phyloP scores from a whole-genome alignment of 345 rosid species.

The Leavenworthia alabamica region DNA sequence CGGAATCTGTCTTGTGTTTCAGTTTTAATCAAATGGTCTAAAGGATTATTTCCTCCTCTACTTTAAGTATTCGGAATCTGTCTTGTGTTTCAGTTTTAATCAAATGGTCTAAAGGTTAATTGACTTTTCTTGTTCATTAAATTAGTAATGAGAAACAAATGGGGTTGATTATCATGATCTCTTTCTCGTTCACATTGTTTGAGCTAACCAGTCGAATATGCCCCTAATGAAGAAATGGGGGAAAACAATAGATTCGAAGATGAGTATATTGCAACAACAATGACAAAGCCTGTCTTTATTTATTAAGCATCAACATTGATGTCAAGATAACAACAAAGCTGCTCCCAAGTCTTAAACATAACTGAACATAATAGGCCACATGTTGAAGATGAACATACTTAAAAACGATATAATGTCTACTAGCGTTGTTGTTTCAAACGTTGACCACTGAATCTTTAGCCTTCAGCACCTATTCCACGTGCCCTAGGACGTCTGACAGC shows the following conservation, averaged over 20 bases:
- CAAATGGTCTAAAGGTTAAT: not conserved
- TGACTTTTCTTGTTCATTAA: not conserved
- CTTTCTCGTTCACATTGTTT: not conserved
- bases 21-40: no score
- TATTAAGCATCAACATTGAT: conserved; percentile 18
- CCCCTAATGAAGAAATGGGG: not conserved
- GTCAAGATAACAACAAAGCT: conserved; percentile 21
- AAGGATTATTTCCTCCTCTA: conserved; percentile 13
- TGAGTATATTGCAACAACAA: not conserved
- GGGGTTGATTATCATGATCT: not conserved
- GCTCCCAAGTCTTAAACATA: not conserved
- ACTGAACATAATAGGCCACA: not conserved
- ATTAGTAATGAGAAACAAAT: not conserved
- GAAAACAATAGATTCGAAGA: not conserved
- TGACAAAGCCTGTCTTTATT: not conserved
- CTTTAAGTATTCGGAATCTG: no score
- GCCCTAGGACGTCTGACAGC: conserved; percentile 58
- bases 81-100: not conserved
- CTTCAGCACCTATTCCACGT: conserved; percentile 67
- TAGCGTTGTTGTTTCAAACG: not conserved
- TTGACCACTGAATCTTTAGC: not conserved
- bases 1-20: no score
- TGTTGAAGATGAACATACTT: not conserved
- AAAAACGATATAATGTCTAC: not conserved
- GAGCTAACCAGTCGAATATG: not conserved